Evolutionary conservation across 129 eudicot genomes (phyloP).

Genomic region (Tagetes patula): DNA sequence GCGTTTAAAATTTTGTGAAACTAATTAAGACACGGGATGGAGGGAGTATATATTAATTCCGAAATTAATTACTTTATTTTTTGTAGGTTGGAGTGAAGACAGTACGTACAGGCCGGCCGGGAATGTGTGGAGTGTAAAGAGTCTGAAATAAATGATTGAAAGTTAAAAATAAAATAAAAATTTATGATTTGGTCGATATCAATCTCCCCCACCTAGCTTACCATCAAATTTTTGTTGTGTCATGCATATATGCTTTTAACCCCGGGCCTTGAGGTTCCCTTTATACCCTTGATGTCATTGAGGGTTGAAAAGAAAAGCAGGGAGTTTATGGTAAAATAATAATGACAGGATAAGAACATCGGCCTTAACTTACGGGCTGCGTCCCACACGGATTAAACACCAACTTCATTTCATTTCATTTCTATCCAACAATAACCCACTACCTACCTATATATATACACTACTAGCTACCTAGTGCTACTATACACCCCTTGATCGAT

Average conservation of each 20-base stretch:
- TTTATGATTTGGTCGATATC: too few species aligned
- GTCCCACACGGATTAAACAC: slow-evolving; percentile 58
- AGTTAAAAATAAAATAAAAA: slow-evolving; percentile 24
- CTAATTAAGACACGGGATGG: too few species aligned
- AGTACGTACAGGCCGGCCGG: neutral
- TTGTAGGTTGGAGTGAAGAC: too few species aligned
- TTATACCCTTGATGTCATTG: slow-evolving; percentile 36
- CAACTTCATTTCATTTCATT: slow-evolving; percentile 33
- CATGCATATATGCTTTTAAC: slow-evolving; percentile 35
- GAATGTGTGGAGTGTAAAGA: slow-evolving; percentile 36
- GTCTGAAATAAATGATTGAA: slow-evolving; percentile 46
- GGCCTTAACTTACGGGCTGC: slow-evolving; percentile 69
- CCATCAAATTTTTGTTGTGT: slow-evolving; percentile 60
- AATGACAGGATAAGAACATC: slow-evolving; percentile 48
- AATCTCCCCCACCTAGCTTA: slow-evolving; percentile 22
- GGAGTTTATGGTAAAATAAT: slow-evolving; percentile 41
- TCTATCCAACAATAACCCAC: slow-evolving; percentile 36
- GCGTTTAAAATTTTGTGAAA: too few species aligned
- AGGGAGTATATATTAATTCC: too few species aligned
- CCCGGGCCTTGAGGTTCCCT: slow-evolving; percentile 35
- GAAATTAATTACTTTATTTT: too few species aligned
- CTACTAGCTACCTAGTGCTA: neutral
- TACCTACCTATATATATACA: neutral
- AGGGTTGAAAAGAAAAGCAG: slow-evolving; percentile 27
- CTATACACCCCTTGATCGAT: too few species aligned